phyloP scores from a whole-genome alignment of 441 rosid genomes.

The Omphalea diandra region DNA sequence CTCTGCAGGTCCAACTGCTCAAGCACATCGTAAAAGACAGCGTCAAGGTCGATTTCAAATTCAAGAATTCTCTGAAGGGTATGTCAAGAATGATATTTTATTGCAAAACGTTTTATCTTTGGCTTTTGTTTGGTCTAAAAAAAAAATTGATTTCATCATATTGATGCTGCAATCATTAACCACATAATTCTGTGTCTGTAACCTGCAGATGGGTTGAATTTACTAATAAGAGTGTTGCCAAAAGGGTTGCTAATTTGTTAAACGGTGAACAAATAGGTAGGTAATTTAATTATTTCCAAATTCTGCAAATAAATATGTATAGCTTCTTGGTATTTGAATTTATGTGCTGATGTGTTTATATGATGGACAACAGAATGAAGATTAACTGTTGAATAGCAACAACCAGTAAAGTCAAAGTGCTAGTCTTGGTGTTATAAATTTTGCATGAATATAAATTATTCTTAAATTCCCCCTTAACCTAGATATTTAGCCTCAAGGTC shows the following conservation, averaged over 20 bases:
- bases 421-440: background rate
- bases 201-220: slow-evolving; percentile 91
- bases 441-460: background rate
- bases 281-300: background rate
- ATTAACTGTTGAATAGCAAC: background rate
- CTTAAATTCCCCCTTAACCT: background rate
- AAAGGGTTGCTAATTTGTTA: slow-evolving; percentile 72
- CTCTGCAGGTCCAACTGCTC: slow-evolving; percentile 51
- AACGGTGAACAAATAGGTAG: slow-evolving; percentile 93
- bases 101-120: background rate
- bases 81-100: slow-evolving; percentile 22
- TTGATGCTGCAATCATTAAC: background rate
- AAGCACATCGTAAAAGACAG: slow-evolving; percentile 40
- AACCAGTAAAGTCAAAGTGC: background rate
- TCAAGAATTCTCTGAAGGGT: slow-evolving; percentile 82
- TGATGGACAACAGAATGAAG: background rate
- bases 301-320: background rate
- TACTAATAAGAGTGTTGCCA: slow-evolving; percentile 66
- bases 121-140: background rate
- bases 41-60: slow-evolving; percentile 59
- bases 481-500: background rate
- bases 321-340: background rate
- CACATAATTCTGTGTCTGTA: slow-evolving; percentile 4
- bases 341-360: background rate
- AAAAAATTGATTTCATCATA: background rate